Evolutionary conservation across 768 basidiomycete genomes (phyloP), one percentile per base, ranked within the genome.

Genomic region (Coprinopsis strossmayeri): DNA sequence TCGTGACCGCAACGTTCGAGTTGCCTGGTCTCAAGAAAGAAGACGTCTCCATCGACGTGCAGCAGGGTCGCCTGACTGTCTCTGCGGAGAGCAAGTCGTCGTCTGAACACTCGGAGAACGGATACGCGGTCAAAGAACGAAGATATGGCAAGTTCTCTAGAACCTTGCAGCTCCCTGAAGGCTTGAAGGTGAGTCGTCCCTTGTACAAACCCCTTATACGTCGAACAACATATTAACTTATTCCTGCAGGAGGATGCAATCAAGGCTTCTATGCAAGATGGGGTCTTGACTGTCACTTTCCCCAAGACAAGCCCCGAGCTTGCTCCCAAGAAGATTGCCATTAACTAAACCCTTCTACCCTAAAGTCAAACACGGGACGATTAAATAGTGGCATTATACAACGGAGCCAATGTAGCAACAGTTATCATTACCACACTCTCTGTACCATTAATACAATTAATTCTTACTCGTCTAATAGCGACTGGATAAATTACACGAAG

Each of bases 1-100:
- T 64, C 32, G 73, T 82, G 32, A 77, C 74, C 0, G 79, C 79
- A 34, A 61, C 68, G 4, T 79, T 82, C 56, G 81, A 83, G 54
- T 63, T 83, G 4, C 80, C 82, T 0, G 80, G 80, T n/a, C 24
- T 81, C 32, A 63, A 64, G 48, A 72, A 74, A 26, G 72, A 78
- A 38, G 63, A 80, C 50, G 64, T 82, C 42, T 61, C 63, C 43
- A 72, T 83, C 53, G 78, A 81, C 47, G 55, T 79, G 5, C 69
- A 73, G 49, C 68, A 74, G 50, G 71, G 73, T 50, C 63, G 68
- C 2, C 72, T 83, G 43, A 73, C 61, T 38, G 58, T 83, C 42
- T 73, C 78, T 2, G 81, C 77, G 7, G 74, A 82, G 62, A 64
- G 56, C 20, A 67, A 61, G 37, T 38, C 57, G 34, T 57, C 61